Base-by-base conservation (phyloP, 345 rosid species). In the Eutrema heterophyllum region DNA sequence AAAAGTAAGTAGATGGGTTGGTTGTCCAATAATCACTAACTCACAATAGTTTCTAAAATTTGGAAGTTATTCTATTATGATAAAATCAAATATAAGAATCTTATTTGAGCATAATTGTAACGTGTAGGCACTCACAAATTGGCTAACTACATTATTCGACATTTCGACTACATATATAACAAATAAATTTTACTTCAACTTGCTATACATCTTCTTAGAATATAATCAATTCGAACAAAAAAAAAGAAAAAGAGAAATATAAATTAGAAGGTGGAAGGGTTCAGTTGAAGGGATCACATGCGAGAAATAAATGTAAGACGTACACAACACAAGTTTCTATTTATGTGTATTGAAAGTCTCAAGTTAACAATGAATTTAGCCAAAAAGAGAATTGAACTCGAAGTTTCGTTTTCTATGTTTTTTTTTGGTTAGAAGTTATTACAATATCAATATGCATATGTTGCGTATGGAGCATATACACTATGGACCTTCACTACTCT, bases 1-100 rank as follows among this genome's bases (percentile, higher is more conserved):
- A 40, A 32, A 39, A 72, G 32, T 27, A 1, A 26, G 7, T 48
- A 57, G 68, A 58, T 58, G 55, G 63, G 78, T 68, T 75, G 63
- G 78, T 51, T 59, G 40, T 75, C 74, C 70, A 75, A 61, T 52
- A 52, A 53, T 53, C 46, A 61, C 69, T 75, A 68, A 75, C 74
- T 61, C 64, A 27, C 35, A 52, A 24, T 67, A 48, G 29, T 48
- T 40, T 74, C 16, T 16, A 14, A 43, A 49, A 9, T 11, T 51
- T 52, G 18, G 21, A 59, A 39, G 32, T 5, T 67, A 59, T 50
- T 67, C n/a, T 32, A 32, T 67, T 9, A 24, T 50, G 40, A 59
- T 58, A 7, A 60, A 50, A 41, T 40, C 26, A 29, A 24, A 41
- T 15, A 24, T 2, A 26, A 53, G 79, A 68, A 68, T 68, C 50